Conservation (phyloP, 2,329 filamentous ascomycete genomes). For the Hymenoscyphus linearis region DNA sequence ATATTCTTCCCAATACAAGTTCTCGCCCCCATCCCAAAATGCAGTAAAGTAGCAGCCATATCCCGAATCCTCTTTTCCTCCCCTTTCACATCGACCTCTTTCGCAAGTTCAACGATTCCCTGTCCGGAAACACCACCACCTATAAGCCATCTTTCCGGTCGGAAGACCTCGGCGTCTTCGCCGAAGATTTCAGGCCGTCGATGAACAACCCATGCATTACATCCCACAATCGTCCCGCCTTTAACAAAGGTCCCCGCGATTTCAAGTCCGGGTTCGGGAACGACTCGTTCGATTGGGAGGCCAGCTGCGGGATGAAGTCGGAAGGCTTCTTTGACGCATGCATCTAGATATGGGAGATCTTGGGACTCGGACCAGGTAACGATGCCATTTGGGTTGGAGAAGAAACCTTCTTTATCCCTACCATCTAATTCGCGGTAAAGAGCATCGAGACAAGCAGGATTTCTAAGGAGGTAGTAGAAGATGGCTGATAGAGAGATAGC, state of each 20-base stretch:
- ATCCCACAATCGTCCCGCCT: constrained; percentile 69
- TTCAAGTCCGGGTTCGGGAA: constrained; percentile 57
- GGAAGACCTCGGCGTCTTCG: constrained; percentile 56
- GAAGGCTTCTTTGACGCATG: constrained; percentile 73
- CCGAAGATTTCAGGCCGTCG: constrained; percentile 64
- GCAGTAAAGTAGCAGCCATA: constrained; percentile 67
- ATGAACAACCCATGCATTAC: constrained; percentile 71
- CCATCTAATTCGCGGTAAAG: constrained; percentile 59
- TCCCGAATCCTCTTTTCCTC: constrained; percentile 53
- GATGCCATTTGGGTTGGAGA: constrained; percentile 50
- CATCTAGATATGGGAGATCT: constrained; percentile 69
- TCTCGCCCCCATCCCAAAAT: constrained; percentile 66
- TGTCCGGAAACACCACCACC: constrained; percentile 33
- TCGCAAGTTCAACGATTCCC: not conserved
- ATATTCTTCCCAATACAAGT: constrained; percentile 69
- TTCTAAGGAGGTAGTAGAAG: constrained; percentile 69
- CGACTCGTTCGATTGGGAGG: constrained; percentile 67
- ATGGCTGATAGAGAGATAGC: constrained; percentile 67
- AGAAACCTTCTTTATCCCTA: constrained; percentile 46
- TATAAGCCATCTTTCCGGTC: constrained; percentile 62
- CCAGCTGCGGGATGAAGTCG: constrained; percentile 70
- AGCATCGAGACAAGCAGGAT: constrained; percentile 48
- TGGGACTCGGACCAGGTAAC: constrained; percentile 67
- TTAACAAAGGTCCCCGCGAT: constrained; percentile 58
- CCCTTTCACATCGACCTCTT: constrained; percentile 26